Evolutionary conservation across 768 basidiomycete species (phyloP).

Genomic region (Lentinula lateritia): DNA sequence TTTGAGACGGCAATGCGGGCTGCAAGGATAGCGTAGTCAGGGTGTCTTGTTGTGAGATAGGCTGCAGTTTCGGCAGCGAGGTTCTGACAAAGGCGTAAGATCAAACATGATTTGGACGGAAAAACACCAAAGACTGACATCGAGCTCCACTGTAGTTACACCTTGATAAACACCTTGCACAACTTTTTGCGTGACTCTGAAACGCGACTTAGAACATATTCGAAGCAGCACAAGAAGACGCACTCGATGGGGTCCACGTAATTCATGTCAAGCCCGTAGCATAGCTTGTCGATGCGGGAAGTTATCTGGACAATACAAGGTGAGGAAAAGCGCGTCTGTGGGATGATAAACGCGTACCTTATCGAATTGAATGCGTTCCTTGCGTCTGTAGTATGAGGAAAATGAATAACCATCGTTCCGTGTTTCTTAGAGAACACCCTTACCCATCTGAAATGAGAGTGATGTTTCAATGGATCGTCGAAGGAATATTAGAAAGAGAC

Average conservation of each 20-base stretch:
- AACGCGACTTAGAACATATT: slow-evolving; percentile 4
- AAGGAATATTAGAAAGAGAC: slow-evolving; percentile 6
- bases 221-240: slow-evolving; percentile 18
- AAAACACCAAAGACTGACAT: not conserved
- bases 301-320: slow-evolving; percentile 55
- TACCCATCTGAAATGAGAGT: slow-evolving; percentile 9
- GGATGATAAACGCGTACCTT: slow-evolving; percentile 48
- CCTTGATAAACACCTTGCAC: slow-evolving; percentile 91
- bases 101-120: not conserved
- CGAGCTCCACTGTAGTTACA: slow-evolving; percentile 84
- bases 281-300: slow-evolving; percentile 81
- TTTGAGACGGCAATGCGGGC: slow-evolving; percentile 99
- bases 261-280: slow-evolving; percentile 91
- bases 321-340: slow-evolving; percentile 14
- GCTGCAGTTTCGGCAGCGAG: slow-evolving; percentile 97
- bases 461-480: slow-evolving; percentile 1
- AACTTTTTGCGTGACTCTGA: slow-evolving; percentile 86
- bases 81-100: slow-evolving; percentile 47
- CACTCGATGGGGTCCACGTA: slow-evolving; percentile 93
- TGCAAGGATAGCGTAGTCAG: slow-evolving; percentile 97
- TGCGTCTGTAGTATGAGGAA: slow-evolving; percentile 44
- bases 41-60: slow-evolving; percentile 93
- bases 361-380: slow-evolving; percentile 91
- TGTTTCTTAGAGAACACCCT: slow-evolving; percentile 15
- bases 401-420: slow-evolving; percentile 16